Evolutionary conservation across 2,329 filamentous ascomycete species (phyloP).

Genomic region (Penicillium glabrum): DNA sequence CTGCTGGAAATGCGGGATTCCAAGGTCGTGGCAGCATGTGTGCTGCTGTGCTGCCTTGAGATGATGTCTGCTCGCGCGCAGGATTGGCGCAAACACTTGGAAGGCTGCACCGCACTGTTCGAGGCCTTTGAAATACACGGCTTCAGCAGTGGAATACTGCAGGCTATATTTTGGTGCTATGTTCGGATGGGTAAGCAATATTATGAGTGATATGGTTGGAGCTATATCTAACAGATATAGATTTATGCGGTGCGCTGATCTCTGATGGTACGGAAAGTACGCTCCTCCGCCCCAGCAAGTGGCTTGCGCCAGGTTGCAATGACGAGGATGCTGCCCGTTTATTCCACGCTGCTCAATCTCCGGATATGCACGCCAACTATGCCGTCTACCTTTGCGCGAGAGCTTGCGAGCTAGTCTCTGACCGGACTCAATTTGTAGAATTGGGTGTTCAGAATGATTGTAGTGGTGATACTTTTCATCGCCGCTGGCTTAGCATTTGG

Average conservation of each 20-base stretch:
- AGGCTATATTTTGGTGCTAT: slow-evolving; percentile 61
- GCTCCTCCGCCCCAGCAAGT: slow-evolving; percentile 51
- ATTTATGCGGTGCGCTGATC: slow-evolving; percentile 57
- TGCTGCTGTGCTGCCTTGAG: slow-evolving; percentile 56
- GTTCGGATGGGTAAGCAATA: slow-evolving; percentile 51
- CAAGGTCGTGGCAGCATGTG: slow-evolving; percentile 54
- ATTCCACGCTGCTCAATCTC: slow-evolving; percentile 37
- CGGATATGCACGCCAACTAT: slow-evolving; percentile 61
- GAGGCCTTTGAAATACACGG: slow-evolving; percentile 54
- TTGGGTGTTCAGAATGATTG: slow-evolving; percentile 50
- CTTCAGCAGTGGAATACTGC: slow-evolving; percentile 51
- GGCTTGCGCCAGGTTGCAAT: slow-evolving; percentile 45
- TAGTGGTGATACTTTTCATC: slow-evolving; percentile 40
- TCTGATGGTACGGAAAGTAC: slow-evolving; percentile 51
- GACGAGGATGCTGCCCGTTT: slow-evolving; percentile 38
- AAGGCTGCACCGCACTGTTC: slow-evolving; percentile 57
- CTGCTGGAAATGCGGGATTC: slow-evolving; percentile 50
- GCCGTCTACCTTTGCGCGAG: slow-evolving; percentile 58
- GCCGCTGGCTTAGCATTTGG: slow-evolving; percentile 52
- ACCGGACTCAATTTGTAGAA: slow-evolving; percentile 51
- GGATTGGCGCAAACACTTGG: slow-evolving; percentile 57
- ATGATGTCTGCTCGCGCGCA: slow-evolving; percentile 52
- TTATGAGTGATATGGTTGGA: no score
- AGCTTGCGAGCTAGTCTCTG: slow-evolving; percentile 52
- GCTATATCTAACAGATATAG: slow-evolving; percentile 28